Evolutionary conservation across 2,329 filamentous ascomycete genomes (phyloP), one percentile per base, ranked within the genome.

Genomic region (Esteya vermicola): DNA sequence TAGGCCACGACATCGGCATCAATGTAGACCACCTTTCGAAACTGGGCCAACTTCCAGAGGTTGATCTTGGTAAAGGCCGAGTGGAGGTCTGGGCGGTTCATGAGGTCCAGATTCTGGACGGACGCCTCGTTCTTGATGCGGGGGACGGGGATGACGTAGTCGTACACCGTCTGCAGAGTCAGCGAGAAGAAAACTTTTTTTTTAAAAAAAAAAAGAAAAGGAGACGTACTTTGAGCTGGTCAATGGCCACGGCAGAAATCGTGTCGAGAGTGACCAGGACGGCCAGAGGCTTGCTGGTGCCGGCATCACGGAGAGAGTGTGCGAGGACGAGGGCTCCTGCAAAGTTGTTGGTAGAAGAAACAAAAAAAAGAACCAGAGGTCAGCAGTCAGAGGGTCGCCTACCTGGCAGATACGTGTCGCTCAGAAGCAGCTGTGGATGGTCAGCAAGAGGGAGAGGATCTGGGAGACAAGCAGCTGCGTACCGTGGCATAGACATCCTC

Each of bases 51-150:
- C 48, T 80, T 83, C 91, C 91, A 98, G 16, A 98, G 69, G 49
- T 85, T 78, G 60, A 98, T 88, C 65, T 98, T 98, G 50, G 91
- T 96, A 55, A 96, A 96, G 47, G 88, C 83, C 22, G 86, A 89
- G 54, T 89, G 78, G 38, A 98, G 70, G 54, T 98, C 91, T 47
- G 78, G 73, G 39, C 91, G 83, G 56, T 86, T 78, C 88, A 98
- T 95, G 41, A 96, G 72, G 58, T 81, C 78, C 42, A 98, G 74
- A 54, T 96, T 96, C 43, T 76, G 77, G 4, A 84, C 81, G 20
- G 45, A 31, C 33, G 72, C 75, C 43, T 73, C 68, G 57, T 88
- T 96, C 47, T 72, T 73, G 54, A 95, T 78, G 47, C 79, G 77
- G 41, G 80, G 72, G 41, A 96, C 85, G 25, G 88, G 80, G 47